Base-by-base conservation (phyloP, 495 filamentous ascomycete genomes). In the Endocarpon pusillum region DNA sequence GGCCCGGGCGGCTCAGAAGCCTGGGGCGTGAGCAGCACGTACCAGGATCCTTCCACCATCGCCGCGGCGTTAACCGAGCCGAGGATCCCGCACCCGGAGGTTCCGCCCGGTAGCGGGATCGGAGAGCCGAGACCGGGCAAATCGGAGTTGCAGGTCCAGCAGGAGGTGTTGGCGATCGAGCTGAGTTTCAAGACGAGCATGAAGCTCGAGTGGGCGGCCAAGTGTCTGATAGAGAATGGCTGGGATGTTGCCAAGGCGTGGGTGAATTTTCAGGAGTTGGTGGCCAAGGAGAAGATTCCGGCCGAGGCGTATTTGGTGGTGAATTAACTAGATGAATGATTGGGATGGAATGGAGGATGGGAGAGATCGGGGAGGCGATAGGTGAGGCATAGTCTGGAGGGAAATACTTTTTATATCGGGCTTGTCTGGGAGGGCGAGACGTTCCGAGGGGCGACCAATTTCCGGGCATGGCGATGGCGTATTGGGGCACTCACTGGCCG, bases 161-260 rank as follows among this genome's bases (percentile, higher is more conserved):
- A 72, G 36, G 74, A 78, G 49, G 59, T 69, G 35, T 58, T 83
- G 49, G 56, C 81, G 4, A 47, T 64, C 30, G 70, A 81, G 45
- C 55, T 89, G 40, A 75, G 69, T 40, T 64, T 61, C 29, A 65
- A 63, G 30, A 84, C 81, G 1, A 65, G 69, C 21, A 76, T 89
- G 77, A 85, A 67, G 1, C 46, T 73, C 6, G 60, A 75, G 35
- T 87, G 72, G 43, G 74, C 82, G 2, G 63, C 73, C 41, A 58
- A 80, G 51, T 85, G 81, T 42, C 58, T 89, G 3, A 61, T 65
- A 0, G 67, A 77, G 38, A 75, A 70, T 40, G 67, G 66, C 29
- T 89, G 82, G 80, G 69, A 83, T 47, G 65, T 78, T 23, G 68
- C 75, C n/a, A 54, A 54, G 34, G 82, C 80, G 0, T 55, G 78